Base-by-base conservation (phyloP, 75 land plant species). In the Picea sitchensis region DNA sequence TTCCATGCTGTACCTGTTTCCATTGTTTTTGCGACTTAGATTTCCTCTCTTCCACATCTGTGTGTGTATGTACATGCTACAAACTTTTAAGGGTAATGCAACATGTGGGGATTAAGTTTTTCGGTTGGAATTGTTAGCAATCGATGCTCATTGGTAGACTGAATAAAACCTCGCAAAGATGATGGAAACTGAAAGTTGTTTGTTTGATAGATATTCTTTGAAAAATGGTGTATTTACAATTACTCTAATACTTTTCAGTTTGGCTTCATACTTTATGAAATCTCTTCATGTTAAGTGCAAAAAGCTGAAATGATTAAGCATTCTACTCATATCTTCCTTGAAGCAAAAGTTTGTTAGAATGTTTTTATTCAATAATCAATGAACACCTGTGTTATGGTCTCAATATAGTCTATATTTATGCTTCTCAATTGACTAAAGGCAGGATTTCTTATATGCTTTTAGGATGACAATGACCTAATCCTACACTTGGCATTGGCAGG, bases 401-500 rank as follows among this genome's bases (percentile, higher is more conserved):
- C 8, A 47, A 47, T 47, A 47, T 47, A 47, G 51, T 47, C 51
- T 47, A 47, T 47, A 47, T 47, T 47, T 47, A 5, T 47, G 51
- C 51, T 7, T 47, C 7, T 47, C 51, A 47, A 47, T 47, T 47
- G 51, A 6, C 75, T 21, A 30, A 12, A 31, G 18, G 6, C 15
- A n/a, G 5, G 15, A 31, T 31, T 73, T 73, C 21, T 31, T 73
- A 30, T 31, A 30, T 6, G 75, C 6, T 32, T 73, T 31, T 21
- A 18, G 38, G 20, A 31, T 73, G 75, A 17, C 32, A 32, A 38
- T 73, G 21, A 32, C 7, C 38, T 38, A 59, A 3, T 58, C 61
- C 41, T 34, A 76, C 13, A 12, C 36, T 15, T 80, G 51, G 59
- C 47, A 76, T 62, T 58, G 56, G 5, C 71, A 81, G 83, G 83